Percentiles rank a stretch among this genome's conserved stretches.
Conservation (phyloP, 169 alveolate species). For the Sarcocystis neurona region DNA sequence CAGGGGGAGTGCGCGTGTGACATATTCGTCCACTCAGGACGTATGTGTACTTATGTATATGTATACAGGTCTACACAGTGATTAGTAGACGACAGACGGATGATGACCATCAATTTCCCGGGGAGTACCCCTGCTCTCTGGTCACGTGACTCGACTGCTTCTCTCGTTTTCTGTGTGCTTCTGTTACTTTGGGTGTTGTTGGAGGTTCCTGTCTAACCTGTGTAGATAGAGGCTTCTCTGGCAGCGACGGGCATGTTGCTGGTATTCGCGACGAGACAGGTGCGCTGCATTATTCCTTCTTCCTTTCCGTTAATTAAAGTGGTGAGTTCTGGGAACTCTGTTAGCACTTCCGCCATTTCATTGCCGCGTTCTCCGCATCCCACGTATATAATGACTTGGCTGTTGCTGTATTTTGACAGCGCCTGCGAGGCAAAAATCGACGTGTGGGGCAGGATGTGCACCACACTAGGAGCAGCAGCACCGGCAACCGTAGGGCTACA, state of each 20-base stretch:
- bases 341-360: constrained; percentile 99
- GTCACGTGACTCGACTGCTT: too few species aligned
- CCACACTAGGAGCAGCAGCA: not conserved
- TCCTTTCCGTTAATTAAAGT: constrained; percentile 88
- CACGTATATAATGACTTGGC: constrained; percentile 94
- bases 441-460: not conserved
- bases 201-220: too few species aligned
- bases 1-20: too few species aligned
- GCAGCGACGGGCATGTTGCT: constrained; percentile 99
- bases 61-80: too few species aligned
- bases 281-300: constrained; percentile 98
- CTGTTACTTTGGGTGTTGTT: too few species aligned
- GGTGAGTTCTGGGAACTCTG: constrained; percentile 98
- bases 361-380: constrained; percentile 99
- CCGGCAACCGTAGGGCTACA: not conserved
- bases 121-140: too few species aligned
- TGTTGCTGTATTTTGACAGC: constrained; percentile 95
- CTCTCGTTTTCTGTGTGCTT: too few species aligned
- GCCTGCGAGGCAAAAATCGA: constrained; percentile 80
- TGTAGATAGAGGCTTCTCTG: constrained; percentile 98
- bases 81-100: too few species aligned
- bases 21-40: too few species aligned
- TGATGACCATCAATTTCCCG: too few species aligned
- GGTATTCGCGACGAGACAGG: constrained; percentile 99
- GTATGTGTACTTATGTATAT: too few species aligned